Percentiles rank a stretch among this genome's conserved stretches.
Evolutionary conservation across 73 alveolate species (phyloP).

Genomic region (Breviolum minutum): DNA sequence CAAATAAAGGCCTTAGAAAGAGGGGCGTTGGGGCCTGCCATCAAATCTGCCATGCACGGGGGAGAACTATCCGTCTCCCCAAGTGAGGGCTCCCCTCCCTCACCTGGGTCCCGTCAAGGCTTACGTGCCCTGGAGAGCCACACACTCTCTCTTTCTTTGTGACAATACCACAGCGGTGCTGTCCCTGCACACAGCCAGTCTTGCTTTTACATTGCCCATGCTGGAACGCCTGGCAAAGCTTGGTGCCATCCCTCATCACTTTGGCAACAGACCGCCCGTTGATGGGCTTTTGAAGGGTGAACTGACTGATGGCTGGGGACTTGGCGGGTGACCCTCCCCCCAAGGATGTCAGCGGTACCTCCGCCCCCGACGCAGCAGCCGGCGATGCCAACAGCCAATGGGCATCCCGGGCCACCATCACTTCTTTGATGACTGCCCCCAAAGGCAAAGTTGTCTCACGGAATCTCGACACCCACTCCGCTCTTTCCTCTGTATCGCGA

Average conservation of each 20-base stretch:
- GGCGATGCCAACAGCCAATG: background rate
- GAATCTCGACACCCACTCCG: no score
- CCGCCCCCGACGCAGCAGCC: background rate
- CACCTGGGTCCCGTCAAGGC: no score
- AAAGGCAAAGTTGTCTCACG: no score
- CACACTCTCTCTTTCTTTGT: no score
- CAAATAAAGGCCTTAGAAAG: no score
- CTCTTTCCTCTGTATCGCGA: background rate
- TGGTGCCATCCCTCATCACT: background rate
- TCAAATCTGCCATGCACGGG: no score
- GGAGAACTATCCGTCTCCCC: no score
- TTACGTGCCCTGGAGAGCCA: no score
- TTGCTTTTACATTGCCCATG: background rate
- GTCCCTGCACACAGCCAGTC: background rate
- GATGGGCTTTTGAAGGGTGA: background rate
- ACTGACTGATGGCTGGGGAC: background rate
- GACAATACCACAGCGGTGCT: constrained; percentile 1
- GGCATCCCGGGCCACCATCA: background rate
- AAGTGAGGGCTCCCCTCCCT: no score
- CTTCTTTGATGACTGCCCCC: background rate
- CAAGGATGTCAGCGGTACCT: background rate
- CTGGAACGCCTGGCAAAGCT: background rate
- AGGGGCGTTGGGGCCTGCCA: no score
- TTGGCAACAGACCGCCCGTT: background rate
- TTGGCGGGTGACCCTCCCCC: background rate